Evolutionary conservation across 192 early-diverging fungal species (phyloP).

Genomic region (Rhizophlyctis rosea): DNA sequence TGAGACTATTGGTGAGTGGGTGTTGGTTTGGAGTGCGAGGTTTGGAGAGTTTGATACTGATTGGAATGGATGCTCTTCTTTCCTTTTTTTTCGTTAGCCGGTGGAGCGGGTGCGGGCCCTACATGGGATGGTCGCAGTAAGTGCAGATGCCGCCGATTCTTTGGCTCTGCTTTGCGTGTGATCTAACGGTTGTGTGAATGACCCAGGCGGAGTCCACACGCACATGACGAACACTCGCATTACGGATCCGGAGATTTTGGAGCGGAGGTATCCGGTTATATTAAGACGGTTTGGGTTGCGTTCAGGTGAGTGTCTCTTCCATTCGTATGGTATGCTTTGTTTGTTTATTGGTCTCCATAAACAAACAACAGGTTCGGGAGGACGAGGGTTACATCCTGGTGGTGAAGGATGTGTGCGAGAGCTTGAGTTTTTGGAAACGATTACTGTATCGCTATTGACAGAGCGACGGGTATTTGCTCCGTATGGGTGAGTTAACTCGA

Average conservation of each 20-base stretch:
- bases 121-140: conserved; percentile 79
- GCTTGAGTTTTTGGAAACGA: conserved; percentile 83
- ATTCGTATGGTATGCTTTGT: no score
- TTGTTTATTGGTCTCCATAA: no score
- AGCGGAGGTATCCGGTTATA: conserved; percentile 77
- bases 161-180: not conserved
- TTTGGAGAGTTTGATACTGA: not conserved
- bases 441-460: conserved; percentile 86
- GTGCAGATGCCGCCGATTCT: no score
- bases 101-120: conserved; percentile 81
- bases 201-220: conserved; percentile 49
- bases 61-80: not conserved
- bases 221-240: conserved; percentile 99
- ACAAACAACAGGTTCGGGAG: conserved; percentile 66
- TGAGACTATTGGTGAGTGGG: conserved; percentile 79
- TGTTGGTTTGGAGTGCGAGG: conserved; percentile 1
- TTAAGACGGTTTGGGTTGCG: conserved; percentile 78
- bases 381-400: conserved; percentile 69
- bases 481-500: no score
- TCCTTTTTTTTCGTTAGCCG: conserved; percentile 18
- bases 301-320: conserved; percentile 17
- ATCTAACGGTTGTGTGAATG: not conserved
- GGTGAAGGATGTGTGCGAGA: conserved; percentile 93
- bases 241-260: conserved; percentile 92
- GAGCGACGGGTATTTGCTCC: conserved; percentile 89